phyloP scores from a whole-genome alignment of 306 rosid species.

The Fragaria iinumae region DNA sequence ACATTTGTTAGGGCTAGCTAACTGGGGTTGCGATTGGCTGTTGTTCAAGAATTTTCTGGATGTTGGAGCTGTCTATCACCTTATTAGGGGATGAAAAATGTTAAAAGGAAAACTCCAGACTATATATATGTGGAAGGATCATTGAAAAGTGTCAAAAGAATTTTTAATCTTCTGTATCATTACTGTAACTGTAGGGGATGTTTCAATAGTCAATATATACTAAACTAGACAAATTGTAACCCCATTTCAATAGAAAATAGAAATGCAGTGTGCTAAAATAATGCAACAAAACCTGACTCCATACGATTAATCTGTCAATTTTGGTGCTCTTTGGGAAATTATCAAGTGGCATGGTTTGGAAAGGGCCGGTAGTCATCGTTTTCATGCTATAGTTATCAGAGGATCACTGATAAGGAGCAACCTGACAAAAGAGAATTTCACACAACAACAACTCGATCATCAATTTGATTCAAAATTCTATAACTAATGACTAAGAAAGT shows the following conservation, averaged over 20 bases:
- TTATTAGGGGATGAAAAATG: not conserved
- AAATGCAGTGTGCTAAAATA: too few species aligned
- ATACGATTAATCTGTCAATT: slow-evolving; percentile 25
- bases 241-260: not conserved
- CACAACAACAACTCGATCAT: not conserved
- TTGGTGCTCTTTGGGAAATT: not conserved
- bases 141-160: too few species aligned
- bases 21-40: not conserved
- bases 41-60: not conserved
- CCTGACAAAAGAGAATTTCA: not conserved
- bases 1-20: not conserved
- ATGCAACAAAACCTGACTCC: not conserved
- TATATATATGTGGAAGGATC: too few species aligned
- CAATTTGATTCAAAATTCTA: not conserved
- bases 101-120: not conserved
- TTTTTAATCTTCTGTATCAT: too few species aligned
- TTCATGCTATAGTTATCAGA: not conserved
- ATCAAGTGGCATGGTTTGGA: not conserved
- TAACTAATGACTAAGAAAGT: not conserved
- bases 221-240: not conserved
- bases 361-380: not conserved
- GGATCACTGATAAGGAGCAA: not conserved
- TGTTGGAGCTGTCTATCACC: not conserved
- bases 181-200: too few species aligned
- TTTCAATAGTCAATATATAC: not conserved